phyloP scores from a whole-genome alignment of 352 stramenopile genomes.

The Elongisporangium anandrum region DNA sequence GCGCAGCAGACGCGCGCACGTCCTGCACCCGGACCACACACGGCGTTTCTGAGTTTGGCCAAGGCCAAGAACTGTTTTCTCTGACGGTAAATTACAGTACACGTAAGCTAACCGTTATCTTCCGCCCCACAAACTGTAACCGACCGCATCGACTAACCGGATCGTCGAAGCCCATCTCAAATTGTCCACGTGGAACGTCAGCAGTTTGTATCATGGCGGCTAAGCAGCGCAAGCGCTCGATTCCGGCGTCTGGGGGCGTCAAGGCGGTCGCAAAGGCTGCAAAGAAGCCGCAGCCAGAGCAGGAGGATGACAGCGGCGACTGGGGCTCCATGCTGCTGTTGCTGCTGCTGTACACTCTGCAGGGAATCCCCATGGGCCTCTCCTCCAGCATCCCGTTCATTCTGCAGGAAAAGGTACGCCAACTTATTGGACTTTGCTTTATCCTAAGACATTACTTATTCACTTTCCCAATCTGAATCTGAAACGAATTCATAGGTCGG shows the following conservation, averaged over 20 bases:
- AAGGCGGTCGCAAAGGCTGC: constrained; percentile 10
- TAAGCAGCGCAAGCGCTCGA: constrained; percentile 2
- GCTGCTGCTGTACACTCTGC: constrained; percentile 97
- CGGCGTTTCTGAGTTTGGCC: neutral
- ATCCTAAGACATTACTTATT: neutral
- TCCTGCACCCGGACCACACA: neutral
- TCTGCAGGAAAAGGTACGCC: constrained; percentile 92
- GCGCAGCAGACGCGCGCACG: neutral
- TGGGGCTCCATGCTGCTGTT: constrained; percentile 89
- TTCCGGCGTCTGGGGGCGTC: neutral
- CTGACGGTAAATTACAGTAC: neutral
- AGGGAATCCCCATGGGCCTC: constrained; percentile 98
- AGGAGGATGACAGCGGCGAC: constrained; percentile 43
- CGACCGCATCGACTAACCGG: neutral
- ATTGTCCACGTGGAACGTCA: neutral
- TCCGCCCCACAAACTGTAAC: neutral
- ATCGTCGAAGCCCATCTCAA: neutral
- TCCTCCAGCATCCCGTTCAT: constrained; percentile 98
- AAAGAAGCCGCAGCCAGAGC: constrained; percentile 6
- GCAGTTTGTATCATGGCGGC: constrained; percentile 1
- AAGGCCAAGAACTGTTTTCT: neutral
- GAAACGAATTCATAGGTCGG: too few species aligned
- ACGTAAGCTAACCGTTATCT: neutral
- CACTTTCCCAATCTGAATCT: too few species aligned
- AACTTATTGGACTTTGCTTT: too few species aligned